These are phyloP conservation scores for Hordeum marinum DNA, from an alignment of 176 grass and related monocot genomes.

Conservation along the genomic window DNA sequence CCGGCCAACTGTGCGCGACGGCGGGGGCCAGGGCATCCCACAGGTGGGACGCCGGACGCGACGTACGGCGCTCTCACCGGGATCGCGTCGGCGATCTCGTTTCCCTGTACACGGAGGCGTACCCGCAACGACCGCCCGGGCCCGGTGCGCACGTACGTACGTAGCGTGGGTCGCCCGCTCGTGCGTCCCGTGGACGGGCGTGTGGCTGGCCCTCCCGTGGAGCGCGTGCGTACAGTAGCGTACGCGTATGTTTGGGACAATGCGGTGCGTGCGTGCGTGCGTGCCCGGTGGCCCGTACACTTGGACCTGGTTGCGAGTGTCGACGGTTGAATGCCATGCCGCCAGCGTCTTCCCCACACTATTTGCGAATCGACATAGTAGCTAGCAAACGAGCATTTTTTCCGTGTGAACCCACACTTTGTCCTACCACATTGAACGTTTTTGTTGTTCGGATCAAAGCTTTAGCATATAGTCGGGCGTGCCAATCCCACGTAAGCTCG, in stretches of 20 bases:
- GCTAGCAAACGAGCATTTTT: neutral
- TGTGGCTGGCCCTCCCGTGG: neutral
- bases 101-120: neutral
- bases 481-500: too few relatives aligned
- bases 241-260: neutral
- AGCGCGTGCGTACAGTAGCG: neutral
- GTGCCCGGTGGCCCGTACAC: neutral
- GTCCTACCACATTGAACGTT: neutral
- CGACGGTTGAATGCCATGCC: neutral
- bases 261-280: neutral
- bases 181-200: neutral
- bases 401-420: neutral
- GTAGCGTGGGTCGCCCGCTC: neutral
- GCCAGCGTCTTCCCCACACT: neutral
- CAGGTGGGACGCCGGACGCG: neutral
- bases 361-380: too few relatives aligned
- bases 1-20: neutral
- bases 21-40: neutral
- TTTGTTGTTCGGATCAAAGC: neutral
- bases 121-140: neutral
- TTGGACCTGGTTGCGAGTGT: neutral
- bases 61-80: neutral
- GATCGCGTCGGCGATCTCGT: neutral
- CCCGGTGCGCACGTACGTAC: neutral
- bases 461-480: too few relatives aligned